Percentiles rank a stretch among this genome's conserved stretches.
Evolutionary conservation across 768 basidiomycete genomes (phyloP).

Genomic region (Coprinellus micaceus): DNA sequence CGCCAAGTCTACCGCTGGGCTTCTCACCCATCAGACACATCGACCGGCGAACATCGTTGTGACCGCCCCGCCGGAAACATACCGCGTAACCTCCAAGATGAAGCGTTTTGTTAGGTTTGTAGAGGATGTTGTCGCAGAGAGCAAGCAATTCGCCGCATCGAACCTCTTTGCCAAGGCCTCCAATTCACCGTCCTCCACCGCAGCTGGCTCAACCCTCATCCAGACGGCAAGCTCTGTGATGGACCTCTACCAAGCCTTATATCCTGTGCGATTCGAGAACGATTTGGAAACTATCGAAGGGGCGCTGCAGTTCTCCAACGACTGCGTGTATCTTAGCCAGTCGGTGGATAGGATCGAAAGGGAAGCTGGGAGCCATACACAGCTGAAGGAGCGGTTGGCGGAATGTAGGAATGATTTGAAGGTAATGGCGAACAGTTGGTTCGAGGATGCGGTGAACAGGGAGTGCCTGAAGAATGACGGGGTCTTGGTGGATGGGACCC

Average conservation of each 20-base stretch:
- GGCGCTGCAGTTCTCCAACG: constrained; percentile 78
- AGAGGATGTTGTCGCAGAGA: constrained; percentile 63
- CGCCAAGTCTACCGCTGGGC: background rate
- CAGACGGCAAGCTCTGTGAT: constrained; percentile 63
- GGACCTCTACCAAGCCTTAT: constrained; percentile 77
- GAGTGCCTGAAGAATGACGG: constrained; percentile 43
- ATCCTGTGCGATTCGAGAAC: constrained; percentile 57
- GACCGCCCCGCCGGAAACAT: constrained; percentile 46
- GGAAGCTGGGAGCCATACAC: constrained; percentile 21
- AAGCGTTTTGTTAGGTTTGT: constrained; percentile 54
- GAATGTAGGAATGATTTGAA: constrained; percentile 52
- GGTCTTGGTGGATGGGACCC: constrained; percentile 48
- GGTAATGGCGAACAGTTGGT: constrained; percentile 64
- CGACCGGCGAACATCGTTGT: constrained; percentile 9
- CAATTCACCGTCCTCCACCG: constrained; percentile 24
- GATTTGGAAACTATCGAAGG: constrained; percentile 48
- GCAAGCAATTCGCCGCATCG: constrained; percentile 57
- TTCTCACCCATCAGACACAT: constrained; percentile 3
- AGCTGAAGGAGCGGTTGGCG: constrained; percentile 42
- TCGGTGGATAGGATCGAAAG: constrained; percentile 45
- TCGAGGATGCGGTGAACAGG: constrained; percentile 56
- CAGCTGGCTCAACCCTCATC: constrained; percentile 53
- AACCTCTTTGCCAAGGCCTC: constrained; percentile 42
- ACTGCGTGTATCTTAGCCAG: constrained; percentile 63
- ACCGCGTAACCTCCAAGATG: constrained; percentile 55